These are phyloP conservation scores for Shiraia bambusicola DNA, from an alignment of 2,329 filamentous ascomycete genomes.

Conservation along the genomic window DNA sequence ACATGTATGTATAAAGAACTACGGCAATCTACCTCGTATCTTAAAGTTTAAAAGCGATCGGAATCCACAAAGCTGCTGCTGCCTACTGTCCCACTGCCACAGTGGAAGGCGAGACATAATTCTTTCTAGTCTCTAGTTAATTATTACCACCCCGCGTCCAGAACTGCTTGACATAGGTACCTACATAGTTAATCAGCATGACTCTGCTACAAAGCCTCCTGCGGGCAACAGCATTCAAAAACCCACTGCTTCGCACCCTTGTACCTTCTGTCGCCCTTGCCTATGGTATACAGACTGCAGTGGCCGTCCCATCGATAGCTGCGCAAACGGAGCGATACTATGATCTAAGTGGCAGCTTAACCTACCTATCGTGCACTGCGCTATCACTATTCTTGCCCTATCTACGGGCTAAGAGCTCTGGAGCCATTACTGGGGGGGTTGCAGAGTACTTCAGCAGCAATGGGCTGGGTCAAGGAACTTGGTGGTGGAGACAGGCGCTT, in stretches of 20 bases:
- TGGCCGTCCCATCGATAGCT: conserved; percentile 63
- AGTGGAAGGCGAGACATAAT: not conserved
- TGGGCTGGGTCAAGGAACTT: conserved; percentile 28
- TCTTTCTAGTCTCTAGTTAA: not conserved
- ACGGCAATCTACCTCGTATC: conserved; percentile 1
- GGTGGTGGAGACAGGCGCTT: conserved; percentile 64
- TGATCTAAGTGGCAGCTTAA: conserved; percentile 66
- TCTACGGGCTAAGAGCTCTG: conserved; percentile 56
- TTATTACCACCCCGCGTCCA: not conserved
- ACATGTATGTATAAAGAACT: conserved; percentile 11
- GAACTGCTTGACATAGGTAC: not conserved
- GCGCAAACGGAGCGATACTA: conserved; percentile 67
- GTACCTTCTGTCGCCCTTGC: conserved; percentile 64
- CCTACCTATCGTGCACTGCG: conserved; percentile 65
- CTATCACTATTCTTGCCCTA: conserved; percentile 63
- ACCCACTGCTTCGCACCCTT: conserved; percentile 63
- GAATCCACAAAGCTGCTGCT: not conserved
- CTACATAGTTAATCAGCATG: conserved; percentile 26
- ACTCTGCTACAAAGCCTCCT: conserved; percentile 54
- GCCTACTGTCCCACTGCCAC: not conserved
- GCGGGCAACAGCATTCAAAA: conserved; percentile 61
- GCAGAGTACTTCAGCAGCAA: conserved; percentile 31
- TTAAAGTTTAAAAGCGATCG: not conserved
- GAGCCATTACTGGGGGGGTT: conserved; percentile 43
- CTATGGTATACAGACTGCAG: conserved; percentile 63